Conservation (phyloP, 768 basidiomycete genomes). For the Termitomyces sp. region DNA sequence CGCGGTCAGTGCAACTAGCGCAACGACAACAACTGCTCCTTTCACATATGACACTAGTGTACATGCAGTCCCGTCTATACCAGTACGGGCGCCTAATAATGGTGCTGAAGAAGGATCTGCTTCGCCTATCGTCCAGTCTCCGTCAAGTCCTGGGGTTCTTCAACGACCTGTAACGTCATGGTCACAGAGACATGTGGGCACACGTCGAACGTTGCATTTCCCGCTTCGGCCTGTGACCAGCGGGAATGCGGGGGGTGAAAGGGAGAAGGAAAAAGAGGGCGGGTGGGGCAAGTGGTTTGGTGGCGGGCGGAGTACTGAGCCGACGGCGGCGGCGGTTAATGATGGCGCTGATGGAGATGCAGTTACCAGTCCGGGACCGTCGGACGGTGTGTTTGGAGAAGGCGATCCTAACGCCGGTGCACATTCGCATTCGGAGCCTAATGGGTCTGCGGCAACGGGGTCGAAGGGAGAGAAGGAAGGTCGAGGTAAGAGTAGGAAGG, state of each 20-base stretch:
- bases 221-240: slow-evolving; percentile 10
- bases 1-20: background rate
- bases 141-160: background rate
- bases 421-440: slow-evolving; percentile 13
- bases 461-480: slow-evolving; percentile 21
- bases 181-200: background rate
- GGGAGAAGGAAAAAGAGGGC: slow-evolving; percentile 4
- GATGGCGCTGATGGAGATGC: background rate
- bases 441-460: background rate
- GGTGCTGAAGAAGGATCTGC: background rate
- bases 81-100: background rate
- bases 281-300: slow-evolving; percentile 10
- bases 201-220: background rate
- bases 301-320: background rate
- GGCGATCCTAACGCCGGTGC: slow-evolving; percentile 10
- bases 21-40: background rate
- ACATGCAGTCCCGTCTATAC: background rate
- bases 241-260: background rate
- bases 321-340: background rate
- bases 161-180: slow-evolving; percentile 4
- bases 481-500: slow-evolving; percentile 13
- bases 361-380: background rate
- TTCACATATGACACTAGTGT: background rate
- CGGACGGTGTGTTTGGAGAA: background rate
- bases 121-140: background rate